Evolutionary conservation across 495 filamentous ascomycete genomes (phyloP).

Genomic region (Pyrenula aspistea): DNA sequence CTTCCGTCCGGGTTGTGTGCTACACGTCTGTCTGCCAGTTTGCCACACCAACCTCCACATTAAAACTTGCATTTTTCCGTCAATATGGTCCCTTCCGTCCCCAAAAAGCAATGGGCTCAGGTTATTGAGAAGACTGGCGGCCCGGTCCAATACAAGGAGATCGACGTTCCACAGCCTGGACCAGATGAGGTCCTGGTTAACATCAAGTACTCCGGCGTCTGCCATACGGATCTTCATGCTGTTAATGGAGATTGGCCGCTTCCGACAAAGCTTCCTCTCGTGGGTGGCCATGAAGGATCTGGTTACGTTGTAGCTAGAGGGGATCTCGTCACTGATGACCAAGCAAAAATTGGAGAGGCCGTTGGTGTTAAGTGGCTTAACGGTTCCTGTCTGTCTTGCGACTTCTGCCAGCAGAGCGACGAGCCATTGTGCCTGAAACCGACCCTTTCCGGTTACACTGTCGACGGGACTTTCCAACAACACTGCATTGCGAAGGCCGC

Average conservation of each 20-base stretch:
- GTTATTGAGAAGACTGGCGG: conserved; percentile 69
- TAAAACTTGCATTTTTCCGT: background rate
- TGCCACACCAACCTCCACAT: too few relatives aligned
- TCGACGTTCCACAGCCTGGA: conserved; percentile 64
- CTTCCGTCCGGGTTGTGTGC: too few relatives aligned
- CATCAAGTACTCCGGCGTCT: conserved; percentile 87
- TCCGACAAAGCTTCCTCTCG: conserved; percentile 63
- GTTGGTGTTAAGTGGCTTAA: conserved; percentile 81
- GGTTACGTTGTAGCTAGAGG: conserved; percentile 76
- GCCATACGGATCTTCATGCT: conserved; percentile 81
- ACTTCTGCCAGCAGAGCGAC: conserved; percentile 57
- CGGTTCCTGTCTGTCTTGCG: conserved; percentile 57
- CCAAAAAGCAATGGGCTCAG: conserved; percentile 74
- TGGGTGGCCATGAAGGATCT: conserved; percentile 90
- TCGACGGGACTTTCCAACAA: conserved; percentile 88
- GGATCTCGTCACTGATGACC: conserved; percentile 54
- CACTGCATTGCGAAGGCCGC: conserved; percentile 78
- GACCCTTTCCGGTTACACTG: conserved; percentile 66
- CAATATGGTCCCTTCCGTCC: conserved; percentile 29
- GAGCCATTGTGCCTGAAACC: conserved; percentile 59
- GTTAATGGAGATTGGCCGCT: conserved; percentile 85
- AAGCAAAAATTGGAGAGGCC: conserved; percentile 57
- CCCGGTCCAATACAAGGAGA: conserved; percentile 67
- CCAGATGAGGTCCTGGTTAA: conserved; percentile 85
- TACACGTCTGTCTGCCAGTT: too few relatives aligned